Evolutionary conservation across 2,329 filamentous ascomycete species (phyloP).

Genomic region (Paraconiothyrium sp.): DNA sequence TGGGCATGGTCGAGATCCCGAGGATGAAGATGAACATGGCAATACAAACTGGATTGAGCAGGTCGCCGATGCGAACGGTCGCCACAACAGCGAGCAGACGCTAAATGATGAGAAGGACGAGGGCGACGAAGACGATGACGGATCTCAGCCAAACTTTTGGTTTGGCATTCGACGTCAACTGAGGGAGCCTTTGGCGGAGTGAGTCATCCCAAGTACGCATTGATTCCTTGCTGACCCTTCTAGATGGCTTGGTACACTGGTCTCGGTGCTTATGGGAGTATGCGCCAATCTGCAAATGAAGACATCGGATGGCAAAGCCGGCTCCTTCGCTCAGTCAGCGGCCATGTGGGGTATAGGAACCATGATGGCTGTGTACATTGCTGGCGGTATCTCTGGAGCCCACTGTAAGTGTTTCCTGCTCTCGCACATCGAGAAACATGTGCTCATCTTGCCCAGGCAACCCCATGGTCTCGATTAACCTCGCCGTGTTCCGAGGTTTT

Average conservation of each 20-base stretch:
- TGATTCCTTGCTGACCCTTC: background rate
- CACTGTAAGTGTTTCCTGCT: slow-evolving; percentile 51
- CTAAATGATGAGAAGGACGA: slow-evolving; percentile 11
- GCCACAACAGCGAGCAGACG: slow-evolving; percentile 17
- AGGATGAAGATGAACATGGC: slow-evolving; percentile 20
- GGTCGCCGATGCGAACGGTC: slow-evolving; percentile 10
- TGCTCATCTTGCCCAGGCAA: slow-evolving; percentile 18
- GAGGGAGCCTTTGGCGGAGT: slow-evolving; percentile 27
- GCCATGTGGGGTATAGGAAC: slow-evolving; percentile 59
- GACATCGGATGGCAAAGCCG: slow-evolving; percentile 20
- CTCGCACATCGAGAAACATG: background rate
- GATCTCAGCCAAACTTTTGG: slow-evolving; percentile 24
- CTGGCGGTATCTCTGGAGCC: slow-evolving; percentile 56
- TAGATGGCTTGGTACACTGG: slow-evolving; percentile 20
- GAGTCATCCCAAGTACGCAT: background rate
- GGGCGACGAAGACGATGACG: slow-evolving; percentile 10
- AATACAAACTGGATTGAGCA: slow-evolving; percentile 22
- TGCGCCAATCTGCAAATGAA: slow-evolving; percentile 25
- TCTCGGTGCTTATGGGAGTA: slow-evolving; percentile 21
- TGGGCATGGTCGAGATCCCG: slow-evolving; percentile 18
- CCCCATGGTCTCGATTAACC: slow-evolving; percentile 26
- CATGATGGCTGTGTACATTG: slow-evolving; percentile 57
- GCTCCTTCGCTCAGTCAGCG: slow-evolving; percentile 19
- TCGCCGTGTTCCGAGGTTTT: slow-evolving; percentile 48
- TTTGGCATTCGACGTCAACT: slow-evolving; percentile 24